These are phyloP conservation scores for Quercus alba DNA, from an alignment of 306 rosid genomes.

Conservation along the genomic window DNA sequence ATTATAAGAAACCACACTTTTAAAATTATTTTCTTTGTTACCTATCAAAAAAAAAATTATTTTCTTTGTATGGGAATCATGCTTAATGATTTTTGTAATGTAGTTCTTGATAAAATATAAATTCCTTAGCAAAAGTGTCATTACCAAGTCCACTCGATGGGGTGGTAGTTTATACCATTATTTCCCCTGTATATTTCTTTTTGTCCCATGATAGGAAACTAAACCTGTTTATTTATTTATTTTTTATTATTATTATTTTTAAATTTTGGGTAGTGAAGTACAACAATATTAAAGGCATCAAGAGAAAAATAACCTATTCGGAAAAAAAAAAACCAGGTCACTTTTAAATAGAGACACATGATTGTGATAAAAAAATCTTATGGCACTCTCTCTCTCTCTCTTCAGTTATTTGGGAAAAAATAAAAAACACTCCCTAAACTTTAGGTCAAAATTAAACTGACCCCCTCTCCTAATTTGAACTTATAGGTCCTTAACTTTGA, in stretches of 20 bases:
- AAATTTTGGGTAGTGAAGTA: background rate
- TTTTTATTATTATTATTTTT: no score
- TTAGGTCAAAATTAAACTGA: no score
- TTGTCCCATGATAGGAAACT: background rate
- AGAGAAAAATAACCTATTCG: background rate
- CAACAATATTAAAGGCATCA: background rate
- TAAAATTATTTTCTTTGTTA: background rate
- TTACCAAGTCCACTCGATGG: background rate
- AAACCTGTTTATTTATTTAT: background rate
- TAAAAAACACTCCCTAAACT: no score
- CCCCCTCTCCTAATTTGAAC: no score
- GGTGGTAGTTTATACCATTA: background rate
- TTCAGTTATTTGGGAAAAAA: no score
- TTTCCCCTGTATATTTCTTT: no score
- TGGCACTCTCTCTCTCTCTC: no score
- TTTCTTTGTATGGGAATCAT: background rate
- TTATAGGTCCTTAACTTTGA: no score
- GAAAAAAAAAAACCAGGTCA: background rate
- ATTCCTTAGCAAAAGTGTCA: background rate
- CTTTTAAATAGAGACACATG: background rate
- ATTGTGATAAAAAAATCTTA: no score
- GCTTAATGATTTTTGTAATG: background rate
- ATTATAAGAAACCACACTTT: background rate
- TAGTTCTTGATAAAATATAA: background rate
- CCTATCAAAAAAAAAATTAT: no score